A percentile compares a stretch with the other conserved stretches of the same genome.
These are phyloP conservation scores for Suillus clintonianus DNA, from an alignment of 768 basidiomycete genomes.

Conservation along the genomic window DNA sequence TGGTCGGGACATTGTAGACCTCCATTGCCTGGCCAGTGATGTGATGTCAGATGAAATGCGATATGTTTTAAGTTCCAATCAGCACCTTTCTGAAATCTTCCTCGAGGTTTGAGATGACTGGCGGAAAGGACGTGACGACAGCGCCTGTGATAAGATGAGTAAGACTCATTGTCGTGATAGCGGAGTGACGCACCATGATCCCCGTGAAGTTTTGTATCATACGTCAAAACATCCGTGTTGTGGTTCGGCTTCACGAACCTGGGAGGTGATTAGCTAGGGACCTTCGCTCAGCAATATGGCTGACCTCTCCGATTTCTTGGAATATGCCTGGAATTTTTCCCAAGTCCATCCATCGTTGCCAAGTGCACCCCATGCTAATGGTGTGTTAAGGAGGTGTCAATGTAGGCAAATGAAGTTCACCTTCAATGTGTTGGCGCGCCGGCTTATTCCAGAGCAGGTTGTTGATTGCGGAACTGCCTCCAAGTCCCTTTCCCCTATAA, in stretches of 20 bases:
- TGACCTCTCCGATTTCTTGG: slow-evolving; percentile 40
- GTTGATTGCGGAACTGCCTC: neutral
- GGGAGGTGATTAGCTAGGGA: neutral
- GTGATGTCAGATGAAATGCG: neutral
- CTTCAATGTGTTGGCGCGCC: neutral
- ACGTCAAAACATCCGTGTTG: neutral
- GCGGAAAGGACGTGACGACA: neutral
- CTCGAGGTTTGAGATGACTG: neutral
- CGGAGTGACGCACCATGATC: neutral
- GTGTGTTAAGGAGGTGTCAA: neutral
- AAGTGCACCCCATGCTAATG: slow-evolving; percentile 40
- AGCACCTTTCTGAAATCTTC: neutral
- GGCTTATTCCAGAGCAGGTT: neutral
- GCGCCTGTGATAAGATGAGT: neutral
- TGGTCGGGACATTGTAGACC: neutral
- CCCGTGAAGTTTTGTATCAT: neutral
- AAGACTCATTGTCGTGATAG: neutral
- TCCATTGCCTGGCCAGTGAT: neutral
- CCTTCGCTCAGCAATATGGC: neutral
- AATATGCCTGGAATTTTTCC: slow-evolving; percentile 41
- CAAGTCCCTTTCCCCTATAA: neutral
- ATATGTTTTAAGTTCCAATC: neutral
- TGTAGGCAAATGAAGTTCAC: neutral
- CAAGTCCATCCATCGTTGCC: slow-evolving; percentile 61
- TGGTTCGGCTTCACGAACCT: neutral